Evolutionary conservation across 2,329 filamentous ascomycete species (phyloP), one percentile per base, ranked within the genome.

Genomic region (Aurifilum marmelostoma): DNA sequence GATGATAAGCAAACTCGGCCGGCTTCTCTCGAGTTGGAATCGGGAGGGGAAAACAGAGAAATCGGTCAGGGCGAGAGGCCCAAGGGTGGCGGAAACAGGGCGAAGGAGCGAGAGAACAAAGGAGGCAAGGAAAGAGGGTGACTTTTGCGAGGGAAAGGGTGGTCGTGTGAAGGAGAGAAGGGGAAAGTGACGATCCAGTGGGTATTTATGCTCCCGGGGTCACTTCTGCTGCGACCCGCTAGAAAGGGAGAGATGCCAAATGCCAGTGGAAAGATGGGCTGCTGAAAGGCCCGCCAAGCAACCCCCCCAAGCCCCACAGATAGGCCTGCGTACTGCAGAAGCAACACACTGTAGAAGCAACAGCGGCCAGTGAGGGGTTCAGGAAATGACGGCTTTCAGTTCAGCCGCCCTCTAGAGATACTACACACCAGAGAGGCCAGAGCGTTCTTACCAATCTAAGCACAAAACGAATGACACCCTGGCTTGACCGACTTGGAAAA

Each of bases 171-270:
- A 27, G 27, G 61, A 47, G 27, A 47, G 41, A 39, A 47, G 37
- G 63, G 62, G 52, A 52, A 24, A 41, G 52, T 59, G 63, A 59
- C 58, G 62, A 67, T 65, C 56, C 54, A 62, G 61, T 68, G 67
- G 63, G 60, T 67, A 71, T 71, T 71, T 71, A 71, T 71, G 65
- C 63, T 65, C 62, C 62, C 58, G 65, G 16, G 66, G 54, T 47
- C 37, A 9, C 37, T 65, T 27, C 50, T 54, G 50, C 63, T 65
- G n/a, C 63, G 37, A 63, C 41, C 61, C 61, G 61, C 41, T 63
- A 32, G 27, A 63, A 47, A 65, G 54, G 37, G 24, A 41, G 32
- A 47, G 43, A 47, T 16, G 37, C n/a, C 24, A 59, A 39, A 64
- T 37, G 61, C 61, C 61, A 47, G 39, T 63, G 68, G 43, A 61